A percentile compares a stretch with the other conserved stretches of the same genome.
Conservation (phyloP, 2,329 filamentous ascomycete species). For the Rachicladosporium sp. region DNA sequence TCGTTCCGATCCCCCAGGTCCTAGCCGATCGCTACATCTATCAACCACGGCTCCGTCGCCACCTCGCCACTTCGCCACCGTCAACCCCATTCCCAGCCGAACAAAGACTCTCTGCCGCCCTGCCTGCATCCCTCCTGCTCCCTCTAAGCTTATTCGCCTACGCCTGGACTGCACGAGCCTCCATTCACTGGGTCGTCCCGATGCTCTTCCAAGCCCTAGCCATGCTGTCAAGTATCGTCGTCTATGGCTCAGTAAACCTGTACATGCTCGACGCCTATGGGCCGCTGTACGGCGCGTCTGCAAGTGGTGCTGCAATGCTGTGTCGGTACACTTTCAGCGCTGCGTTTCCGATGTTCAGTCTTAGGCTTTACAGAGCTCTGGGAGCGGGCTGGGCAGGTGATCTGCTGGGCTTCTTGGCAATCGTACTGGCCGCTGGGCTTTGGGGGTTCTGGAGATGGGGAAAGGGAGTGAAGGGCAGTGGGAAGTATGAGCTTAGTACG, state of each 20-base stretch:
- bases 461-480: slow-evolving; percentile 21
- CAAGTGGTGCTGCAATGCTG: slow-evolving; percentile 45
- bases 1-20: slow-evolving; percentile 4
- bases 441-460: slow-evolving; percentile 26
- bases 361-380: slow-evolving; percentile 23
- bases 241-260: slow-evolving; percentile 23
- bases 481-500: slow-evolving; percentile 8
- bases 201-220: slow-evolving; percentile 30
- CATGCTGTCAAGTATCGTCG: slow-evolving; percentile 23
- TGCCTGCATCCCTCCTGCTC: slow-evolving; percentile 7
- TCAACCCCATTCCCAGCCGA: slow-evolving; percentile 1
- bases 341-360: slow-evolving; percentile 44
- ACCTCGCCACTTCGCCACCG: slow-evolving; percentile 2
- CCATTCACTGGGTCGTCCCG: slow-evolving; percentile 24
- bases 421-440: slow-evolving; percentile 26
- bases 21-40: slow-evolving; percentile 1
- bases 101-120: slow-evolving; percentile 6
- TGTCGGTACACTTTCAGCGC: slow-evolving; percentile 43
- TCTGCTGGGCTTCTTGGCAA: slow-evolving; percentile 26
- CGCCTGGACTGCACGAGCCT: slow-evolving; percentile 21
- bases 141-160: slow-evolving; percentile 22
- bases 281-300: slow-evolving; percentile 40
- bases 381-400: slow-evolving; percentile 28
- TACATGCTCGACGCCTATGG: slow-evolving; percentile 45
- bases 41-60: not conserved